phyloP scores from a whole-genome alignment of 306 rosid genomes.

The Oxytropis ochrocephala region DNA sequence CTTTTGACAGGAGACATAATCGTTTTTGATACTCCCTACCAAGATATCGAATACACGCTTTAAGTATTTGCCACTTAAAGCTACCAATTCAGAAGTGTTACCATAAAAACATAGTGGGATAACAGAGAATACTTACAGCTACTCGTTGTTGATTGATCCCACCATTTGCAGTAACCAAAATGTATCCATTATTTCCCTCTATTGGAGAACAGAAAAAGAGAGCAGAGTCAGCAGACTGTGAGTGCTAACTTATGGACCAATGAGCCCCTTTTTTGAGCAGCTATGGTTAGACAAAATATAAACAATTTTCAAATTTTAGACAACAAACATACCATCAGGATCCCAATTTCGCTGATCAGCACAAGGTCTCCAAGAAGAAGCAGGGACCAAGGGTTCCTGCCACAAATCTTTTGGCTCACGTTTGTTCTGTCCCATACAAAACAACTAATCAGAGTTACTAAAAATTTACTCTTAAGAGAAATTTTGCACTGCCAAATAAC shows the following conservation, averaged over 20 bases:
- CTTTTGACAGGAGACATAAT: not conserved
- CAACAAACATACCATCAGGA: conserved; percentile 46
- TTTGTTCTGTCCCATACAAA: conserved; percentile 51
- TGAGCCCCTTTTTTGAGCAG: conserved; percentile 1
- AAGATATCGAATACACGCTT: not conserved
- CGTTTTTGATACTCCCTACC: not conserved
- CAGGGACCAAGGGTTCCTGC: conserved; percentile 83
- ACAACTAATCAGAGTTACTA: conserved; percentile 26
- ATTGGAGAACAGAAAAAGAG: conserved; percentile 19
- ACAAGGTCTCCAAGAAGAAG: conserved; percentile 91
- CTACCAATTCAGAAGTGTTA: conserved; percentile 1
- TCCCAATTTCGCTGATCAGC: conserved; percentile 80
- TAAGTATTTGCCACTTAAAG: not conserved
- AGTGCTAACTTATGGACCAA: conserved; percentile 21
- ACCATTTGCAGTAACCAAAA: conserved; percentile 93
- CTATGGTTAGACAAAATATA: not conserved
- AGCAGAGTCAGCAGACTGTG: conserved; percentile 19
- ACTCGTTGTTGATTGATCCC: conserved; percentile 98
- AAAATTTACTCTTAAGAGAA: conserved; percentile 27
- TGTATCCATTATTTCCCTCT: conserved; percentile 82
- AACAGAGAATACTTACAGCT: conserved; percentile 62
- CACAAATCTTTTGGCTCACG: conserved; percentile 95
- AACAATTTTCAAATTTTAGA: not conserved
- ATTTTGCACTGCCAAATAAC: not conserved
- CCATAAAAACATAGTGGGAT: conserved; percentile 3